phyloP scores from a whole-genome alignment of 805 yeast species.

The Zygotorulaspora florentina region DNA sequence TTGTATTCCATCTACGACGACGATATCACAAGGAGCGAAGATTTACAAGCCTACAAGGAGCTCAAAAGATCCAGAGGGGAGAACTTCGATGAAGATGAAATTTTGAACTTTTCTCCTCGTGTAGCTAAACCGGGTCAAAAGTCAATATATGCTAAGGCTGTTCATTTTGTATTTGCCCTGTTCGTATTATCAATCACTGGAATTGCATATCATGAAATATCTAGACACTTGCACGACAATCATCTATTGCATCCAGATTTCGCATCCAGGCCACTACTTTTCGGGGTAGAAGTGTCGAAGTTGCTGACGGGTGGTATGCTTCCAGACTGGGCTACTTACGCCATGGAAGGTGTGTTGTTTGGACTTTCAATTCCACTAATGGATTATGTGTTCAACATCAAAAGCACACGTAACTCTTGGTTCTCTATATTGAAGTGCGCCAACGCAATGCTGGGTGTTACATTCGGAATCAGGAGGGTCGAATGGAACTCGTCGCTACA shows the following conservation, averaged over 20 bases:
- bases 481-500: conserved; percentile 68
- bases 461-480: conserved; percentile 63
- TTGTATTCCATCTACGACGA: conserved; percentile 50
- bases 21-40: conserved; percentile 33
- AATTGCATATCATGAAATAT: conserved; percentile 48
- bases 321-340: conserved; percentile 33
- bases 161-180: conserved; percentile 15
- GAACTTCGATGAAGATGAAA: conserved; percentile 24
- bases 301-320: conserved; percentile 15
- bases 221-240: conserved; percentile 48
- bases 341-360: conserved; percentile 54
- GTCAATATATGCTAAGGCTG: conserved; percentile 6
- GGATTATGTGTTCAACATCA: conserved; percentile 25
- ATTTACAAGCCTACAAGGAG: conserved; percentile 34
- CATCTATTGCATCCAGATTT: conserved; percentile 42
- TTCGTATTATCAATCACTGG: conserved; percentile 43
- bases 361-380: conserved; percentile 50
- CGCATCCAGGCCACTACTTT: conserved; percentile 41
- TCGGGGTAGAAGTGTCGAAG: conserved; percentile 32
- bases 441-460: conserved; percentile 65
- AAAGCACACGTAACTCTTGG: conserved; percentile 12
- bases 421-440: conserved; percentile 24
- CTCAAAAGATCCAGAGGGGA: conserved; percentile 17
- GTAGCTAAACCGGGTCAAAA: conserved; percentile 4
- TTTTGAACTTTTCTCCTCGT: conserved; percentile 7